These are phyloP conservation scores for Adenanthera pavonina DNA, from an alignment of 306 rosid species.

Conservation along the genomic window DNA sequence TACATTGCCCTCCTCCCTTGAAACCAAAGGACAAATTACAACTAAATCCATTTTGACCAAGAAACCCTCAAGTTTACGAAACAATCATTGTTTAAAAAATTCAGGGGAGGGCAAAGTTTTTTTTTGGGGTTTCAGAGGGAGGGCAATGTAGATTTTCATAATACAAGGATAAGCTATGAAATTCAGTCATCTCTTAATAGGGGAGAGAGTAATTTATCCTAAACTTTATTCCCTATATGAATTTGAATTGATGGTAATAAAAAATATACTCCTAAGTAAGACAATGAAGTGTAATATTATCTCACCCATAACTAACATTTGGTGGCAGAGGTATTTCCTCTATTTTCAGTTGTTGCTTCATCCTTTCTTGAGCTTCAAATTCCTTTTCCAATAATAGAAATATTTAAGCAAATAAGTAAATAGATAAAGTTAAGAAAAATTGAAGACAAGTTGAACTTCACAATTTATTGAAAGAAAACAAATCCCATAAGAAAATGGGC, in stretches of 20 bases:
- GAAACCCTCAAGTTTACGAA: neutral
- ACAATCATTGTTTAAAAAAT: neutral
- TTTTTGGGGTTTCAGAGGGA: neutral
- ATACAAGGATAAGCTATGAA: neutral
- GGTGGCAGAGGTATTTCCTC: conserved; percentile 75
- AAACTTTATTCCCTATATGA: neutral
- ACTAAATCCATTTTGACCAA: neutral
- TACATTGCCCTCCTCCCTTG: neutral
- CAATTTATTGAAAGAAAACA: conserved; percentile 1
- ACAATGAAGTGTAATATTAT: conserved; percentile 14
- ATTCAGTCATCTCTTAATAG: neutral
- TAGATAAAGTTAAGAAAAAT: neutral
- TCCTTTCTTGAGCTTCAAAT: conserved; percentile 94
- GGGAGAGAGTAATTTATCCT: neutral
- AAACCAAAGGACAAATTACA: neutral
- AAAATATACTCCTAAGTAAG: neutral
- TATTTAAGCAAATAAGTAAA: neutral
- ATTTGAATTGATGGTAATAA: neutral
- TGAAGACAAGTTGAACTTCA: neutral
- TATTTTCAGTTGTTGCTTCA: conserved; percentile 75
- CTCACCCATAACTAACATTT: conserved; percentile 88
- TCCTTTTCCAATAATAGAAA: conserved; percentile 60
- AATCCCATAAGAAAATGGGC: neutral
- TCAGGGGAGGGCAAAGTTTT: neutral
- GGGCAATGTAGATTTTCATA: neutral